These are phyloP conservation scores for Globisporangium rhizosaccharum DNA, from an alignment of 352 stramenopile genomes.

Conservation along the genomic window DNA sequence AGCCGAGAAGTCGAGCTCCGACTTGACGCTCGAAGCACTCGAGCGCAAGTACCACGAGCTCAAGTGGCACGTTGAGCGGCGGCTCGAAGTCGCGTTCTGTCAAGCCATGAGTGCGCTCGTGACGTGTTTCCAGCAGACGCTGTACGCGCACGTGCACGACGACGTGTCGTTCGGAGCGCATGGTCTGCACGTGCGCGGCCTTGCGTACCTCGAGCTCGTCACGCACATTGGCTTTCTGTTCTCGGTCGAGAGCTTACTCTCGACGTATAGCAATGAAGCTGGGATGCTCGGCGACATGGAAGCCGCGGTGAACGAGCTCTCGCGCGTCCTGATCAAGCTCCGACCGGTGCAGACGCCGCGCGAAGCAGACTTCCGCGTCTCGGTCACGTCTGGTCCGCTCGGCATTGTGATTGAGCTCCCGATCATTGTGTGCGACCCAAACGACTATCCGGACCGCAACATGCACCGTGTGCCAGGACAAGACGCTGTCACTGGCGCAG, in stretches of 20 bases:
- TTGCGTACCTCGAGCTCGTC: slow-evolving; percentile 74
- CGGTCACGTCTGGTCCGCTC: slow-evolving; percentile 49
- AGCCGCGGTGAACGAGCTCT: slow-evolving; percentile 68
- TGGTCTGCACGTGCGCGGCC: slow-evolving; percentile 25
- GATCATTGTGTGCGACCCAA: slow-evolving; percentile 49
- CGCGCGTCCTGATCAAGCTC: slow-evolving; percentile 61
- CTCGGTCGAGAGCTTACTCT: slow-evolving; percentile 79
- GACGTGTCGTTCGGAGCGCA: slow-evolving; percentile 29
- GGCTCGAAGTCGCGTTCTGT: slow-evolving; percentile 78
- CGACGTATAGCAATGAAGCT: slow-evolving; percentile 78
- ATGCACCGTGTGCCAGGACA: slow-evolving; percentile 80
- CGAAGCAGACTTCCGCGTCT: slow-evolving; percentile 63
- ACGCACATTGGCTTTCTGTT: slow-evolving; percentile 72
- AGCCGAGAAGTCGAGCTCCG: slow-evolving; percentile 43
- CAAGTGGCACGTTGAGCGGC: slow-evolving; percentile 79
- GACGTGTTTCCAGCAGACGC: slow-evolving; percentile 82
- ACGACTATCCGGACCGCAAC: slow-evolving; percentile 32
- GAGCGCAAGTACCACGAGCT: slow-evolving; percentile 77
- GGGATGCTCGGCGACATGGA: slow-evolving; percentile 85
- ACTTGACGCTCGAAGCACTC: slow-evolving; percentile 67
- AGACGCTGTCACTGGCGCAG: slow-evolving; percentile 62
- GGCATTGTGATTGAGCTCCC: slow-evolving; percentile 72
- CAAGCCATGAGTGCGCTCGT: slow-evolving; percentile 78
- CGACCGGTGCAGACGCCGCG: slow-evolving; percentile 58
- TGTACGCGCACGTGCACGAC: slow-evolving; percentile 74